A percentile compares a stretch with the other conserved stretches of the same genome.
Conservation (phyloP, 305 asterid species). For the Fraxinus nigra region DNA sequence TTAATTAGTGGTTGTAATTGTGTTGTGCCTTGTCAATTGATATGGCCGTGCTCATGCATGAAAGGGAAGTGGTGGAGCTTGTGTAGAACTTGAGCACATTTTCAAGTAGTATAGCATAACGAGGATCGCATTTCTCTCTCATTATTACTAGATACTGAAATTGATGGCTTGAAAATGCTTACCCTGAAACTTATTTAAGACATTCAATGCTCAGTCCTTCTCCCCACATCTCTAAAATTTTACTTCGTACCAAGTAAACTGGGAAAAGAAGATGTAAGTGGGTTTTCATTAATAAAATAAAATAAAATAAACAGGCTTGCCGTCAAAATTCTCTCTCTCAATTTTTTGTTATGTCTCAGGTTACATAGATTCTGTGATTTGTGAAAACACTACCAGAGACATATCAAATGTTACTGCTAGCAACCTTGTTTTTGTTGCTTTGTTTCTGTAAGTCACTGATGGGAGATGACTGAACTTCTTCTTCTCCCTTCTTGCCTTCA, state of each 20-base stretch:
- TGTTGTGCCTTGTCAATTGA: background rate
- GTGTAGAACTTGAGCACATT: background rate
- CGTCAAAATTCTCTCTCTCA: background rate
- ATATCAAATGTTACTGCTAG: slow-evolving; percentile 15
- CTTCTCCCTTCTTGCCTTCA: slow-evolving; percentile 30
- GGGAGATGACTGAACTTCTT: slow-evolving; percentile 24
- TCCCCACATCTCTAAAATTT: background rate
- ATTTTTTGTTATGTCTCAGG: background rate
- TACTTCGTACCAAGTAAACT: background rate
- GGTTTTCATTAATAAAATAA: background rate
- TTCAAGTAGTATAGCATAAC: background rate
- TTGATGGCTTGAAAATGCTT: background rate
- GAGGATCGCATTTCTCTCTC: background rate
- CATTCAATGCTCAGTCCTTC: background rate
- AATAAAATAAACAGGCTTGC: background rate
- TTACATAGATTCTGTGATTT: slow-evolving; percentile 16
- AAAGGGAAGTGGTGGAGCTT: background rate
- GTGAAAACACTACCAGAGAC: slow-evolving; percentile 2
- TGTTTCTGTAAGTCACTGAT: slow-evolving; percentile 16
- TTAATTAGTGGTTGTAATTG: background rate
- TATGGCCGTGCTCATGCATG: background rate
- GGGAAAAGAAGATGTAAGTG: background rate
- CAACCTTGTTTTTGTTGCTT: slow-evolving; percentile 10
- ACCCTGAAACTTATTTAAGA: background rate
- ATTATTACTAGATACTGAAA: background rate